phyloP scores from a whole-genome alignment of 1,139 yeast genomes.

The Candida labiduridarum region DNA sequence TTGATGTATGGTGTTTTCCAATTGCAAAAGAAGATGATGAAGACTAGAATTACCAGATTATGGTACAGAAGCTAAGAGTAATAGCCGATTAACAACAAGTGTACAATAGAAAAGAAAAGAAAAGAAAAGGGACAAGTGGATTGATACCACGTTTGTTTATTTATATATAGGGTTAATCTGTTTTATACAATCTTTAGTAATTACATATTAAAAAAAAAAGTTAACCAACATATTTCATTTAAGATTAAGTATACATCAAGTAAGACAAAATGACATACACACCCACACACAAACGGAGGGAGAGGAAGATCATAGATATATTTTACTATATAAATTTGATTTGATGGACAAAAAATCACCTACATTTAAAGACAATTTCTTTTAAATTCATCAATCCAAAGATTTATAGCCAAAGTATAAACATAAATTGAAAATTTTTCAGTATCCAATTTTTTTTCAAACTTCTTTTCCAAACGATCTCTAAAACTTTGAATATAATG shows the following conservation, averaged over 20 bases:
- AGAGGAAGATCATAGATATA: background rate
- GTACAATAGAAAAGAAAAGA: background rate
- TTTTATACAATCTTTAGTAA: too few relatives aligned
- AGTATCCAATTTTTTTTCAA: slow-evolving; percentile 4
- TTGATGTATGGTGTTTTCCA: slow-evolving; percentile 89
- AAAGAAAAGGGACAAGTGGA: background rate
- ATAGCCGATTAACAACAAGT: background rate
- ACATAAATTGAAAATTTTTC: slow-evolving; percentile 4
- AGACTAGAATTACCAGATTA: slow-evolving; percentile 76
- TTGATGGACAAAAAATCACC: too few relatives aligned
- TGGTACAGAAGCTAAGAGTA: slow-evolving; percentile 70
- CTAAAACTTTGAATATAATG: slow-evolving; percentile 3
- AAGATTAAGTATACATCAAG: background rate
- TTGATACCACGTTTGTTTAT: background rate
- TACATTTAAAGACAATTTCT: slow-evolving; percentile 4
- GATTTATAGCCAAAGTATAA: slow-evolving; percentile 6
- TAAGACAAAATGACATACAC: too few relatives aligned
- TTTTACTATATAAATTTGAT: too few relatives aligned
- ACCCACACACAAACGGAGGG: background rate
- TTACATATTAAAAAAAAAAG: too few relatives aligned
- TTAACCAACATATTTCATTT: background rate
- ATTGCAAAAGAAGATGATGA: slow-evolving; percentile 87
- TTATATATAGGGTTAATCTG: background rate
- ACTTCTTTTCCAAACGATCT: slow-evolving; percentile 3
- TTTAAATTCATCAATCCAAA: slow-evolving; percentile 7